A percentile compares a stretch with the other conserved stretches of the same genome.
Evolutionary conservation across 192 early-diverging fungal species (phyloP).

Genomic region (Oehlia diaphana): DNA sequence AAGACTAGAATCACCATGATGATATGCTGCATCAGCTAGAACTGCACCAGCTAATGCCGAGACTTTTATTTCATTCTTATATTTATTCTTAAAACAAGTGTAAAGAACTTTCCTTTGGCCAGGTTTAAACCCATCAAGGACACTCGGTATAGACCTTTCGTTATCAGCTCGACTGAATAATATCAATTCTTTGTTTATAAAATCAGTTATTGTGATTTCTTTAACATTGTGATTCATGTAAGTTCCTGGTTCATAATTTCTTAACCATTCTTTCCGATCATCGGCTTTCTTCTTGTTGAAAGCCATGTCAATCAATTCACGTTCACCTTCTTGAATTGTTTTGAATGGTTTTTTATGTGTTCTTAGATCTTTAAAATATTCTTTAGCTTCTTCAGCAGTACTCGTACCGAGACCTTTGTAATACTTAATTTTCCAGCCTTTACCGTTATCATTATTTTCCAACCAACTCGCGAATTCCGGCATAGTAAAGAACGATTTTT

Average conservation of each 20-base stretch:
- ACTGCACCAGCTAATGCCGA: slow-evolving; percentile 87
- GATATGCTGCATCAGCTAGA: slow-evolving; percentile 86
- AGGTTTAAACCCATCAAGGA: slow-evolving; percentile 96
- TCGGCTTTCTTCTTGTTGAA: slow-evolving; percentile 93
- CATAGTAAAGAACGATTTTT: slow-evolving; percentile 83
- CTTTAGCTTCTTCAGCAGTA: slow-evolving; percentile 77
- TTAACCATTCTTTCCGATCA: slow-evolving; percentile 95
- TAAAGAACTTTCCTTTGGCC: slow-evolving; percentile 96
- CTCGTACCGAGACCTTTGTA: slow-evolving; percentile 97
- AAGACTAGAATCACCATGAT: slow-evolving; percentile 92
- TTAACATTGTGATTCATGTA: slow-evolving; percentile 82
- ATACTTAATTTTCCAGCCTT: slow-evolving; percentile 91
- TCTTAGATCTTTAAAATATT: slow-evolving; percentile 86
- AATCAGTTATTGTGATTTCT: slow-evolving; percentile 81
- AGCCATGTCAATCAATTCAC: slow-evolving; percentile 89
- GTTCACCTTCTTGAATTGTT: slow-evolving; percentile 56
- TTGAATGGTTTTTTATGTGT: slow-evolving; percentile 81
- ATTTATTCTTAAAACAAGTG: slow-evolving; percentile 80
- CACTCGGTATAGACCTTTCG: slow-evolving; percentile 91
- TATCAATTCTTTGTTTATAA: slow-evolving; percentile 95
- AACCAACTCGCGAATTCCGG: slow-evolving; percentile 93
- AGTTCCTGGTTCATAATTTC: slow-evolving; percentile 78
- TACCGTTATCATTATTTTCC: slow-evolving; percentile 59
- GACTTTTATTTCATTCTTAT: slow-evolving; percentile 70
- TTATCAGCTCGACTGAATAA: slow-evolving; percentile 96